Percentiles rank a stretch among this genome's conserved stretches.
These are phyloP conservation scores for Neofusicoccum kwambonambiense DNA, from an alignment of 2,329 filamentous ascomycete species.

Conservation along the genomic window DNA sequence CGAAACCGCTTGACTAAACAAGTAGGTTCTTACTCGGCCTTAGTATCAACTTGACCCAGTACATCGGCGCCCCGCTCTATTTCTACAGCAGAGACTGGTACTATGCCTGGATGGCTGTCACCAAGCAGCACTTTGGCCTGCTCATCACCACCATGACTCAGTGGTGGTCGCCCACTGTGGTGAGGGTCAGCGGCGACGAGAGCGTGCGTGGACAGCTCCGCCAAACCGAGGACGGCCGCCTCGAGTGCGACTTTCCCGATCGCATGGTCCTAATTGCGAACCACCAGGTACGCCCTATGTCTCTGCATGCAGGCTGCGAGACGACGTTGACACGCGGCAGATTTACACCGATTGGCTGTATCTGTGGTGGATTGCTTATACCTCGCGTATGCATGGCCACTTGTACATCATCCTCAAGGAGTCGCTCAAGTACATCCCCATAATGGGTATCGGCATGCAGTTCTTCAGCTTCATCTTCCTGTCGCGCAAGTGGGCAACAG, in stretches of 20 bases:
- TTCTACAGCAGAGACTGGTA: conserved; percentile 71
- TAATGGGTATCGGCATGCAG: conserved; percentile 80
- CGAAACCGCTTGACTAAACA: neutral
- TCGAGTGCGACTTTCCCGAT: conserved; percentile 77
- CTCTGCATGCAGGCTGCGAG: neutral
- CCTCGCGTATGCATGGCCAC: conserved; percentile 75
- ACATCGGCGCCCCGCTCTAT: conserved; percentile 72
- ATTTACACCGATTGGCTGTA: conserved; percentile 91
- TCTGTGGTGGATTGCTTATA: conserved; percentile 89
- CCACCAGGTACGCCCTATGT: conserved; percentile 58
- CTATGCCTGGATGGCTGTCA: conserved; percentile 81
- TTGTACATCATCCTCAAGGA: conserved; percentile 90
- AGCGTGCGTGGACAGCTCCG: conserved; percentile 73
- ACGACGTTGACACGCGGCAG: conserved; percentile 33
- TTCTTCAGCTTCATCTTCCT: conserved; percentile 90
- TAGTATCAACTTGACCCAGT: conserved; percentile 62
- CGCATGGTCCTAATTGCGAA: conserved; percentile 81
- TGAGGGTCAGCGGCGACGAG: conserved; percentile 78
- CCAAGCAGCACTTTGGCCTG: conserved; percentile 80
- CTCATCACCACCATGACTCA: conserved; percentile 76
- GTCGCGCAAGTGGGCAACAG: conserved; percentile 83
- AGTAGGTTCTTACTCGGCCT: conserved; percentile 6
- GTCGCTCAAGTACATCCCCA: conserved; percentile 77
- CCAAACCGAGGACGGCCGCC: conserved; percentile 65
- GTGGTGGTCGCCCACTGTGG: conserved; percentile 77